Evolutionary conservation across 805 yeast genomes (phyloP).

Genomic region (Candida yuanshanica): DNA sequence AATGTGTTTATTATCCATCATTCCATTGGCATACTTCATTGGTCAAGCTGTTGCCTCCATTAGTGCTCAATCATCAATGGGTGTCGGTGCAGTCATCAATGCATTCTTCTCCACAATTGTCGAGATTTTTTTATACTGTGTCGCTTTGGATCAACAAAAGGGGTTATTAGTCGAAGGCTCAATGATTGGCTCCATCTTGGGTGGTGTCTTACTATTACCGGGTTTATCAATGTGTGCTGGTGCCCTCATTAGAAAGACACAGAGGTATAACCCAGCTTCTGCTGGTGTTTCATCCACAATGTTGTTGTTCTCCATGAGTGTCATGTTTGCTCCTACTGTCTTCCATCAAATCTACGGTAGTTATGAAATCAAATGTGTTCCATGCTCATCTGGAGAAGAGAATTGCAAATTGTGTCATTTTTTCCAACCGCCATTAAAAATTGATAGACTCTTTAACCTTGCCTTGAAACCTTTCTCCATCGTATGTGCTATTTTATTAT

Average conservation of each 20-base stretch:
- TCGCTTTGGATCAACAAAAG: constrained; percentile 79
- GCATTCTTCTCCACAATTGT: constrained; percentile 96
- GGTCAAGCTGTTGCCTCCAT: constrained; percentile 99
- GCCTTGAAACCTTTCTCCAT: constrained; percentile 80
- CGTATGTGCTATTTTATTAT: constrained; percentile 73
- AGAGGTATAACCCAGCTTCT: constrained; percentile 89
- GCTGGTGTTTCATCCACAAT: constrained; percentile 97
- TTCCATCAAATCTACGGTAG: constrained; percentile 87
- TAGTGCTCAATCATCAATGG: constrained; percentile 98
- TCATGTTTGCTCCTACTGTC: constrained; percentile 88
- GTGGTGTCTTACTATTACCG: constrained; percentile 86
- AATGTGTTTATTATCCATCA: constrained; percentile 73
- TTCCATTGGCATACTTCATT: constrained; percentile 93
- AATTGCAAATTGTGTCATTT: constrained; percentile 72
- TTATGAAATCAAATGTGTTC: constrained; percentile 67
- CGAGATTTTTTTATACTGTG: constrained; percentile 87
- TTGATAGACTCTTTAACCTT: constrained; percentile 57
- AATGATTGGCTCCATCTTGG: constrained; percentile 87
- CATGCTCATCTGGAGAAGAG: constrained; percentile 34
- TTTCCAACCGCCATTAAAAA: constrained; percentile 66
- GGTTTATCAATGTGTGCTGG: constrained; percentile 98
- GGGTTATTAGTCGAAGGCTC: constrained; percentile 93
- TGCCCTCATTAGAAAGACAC: constrained; percentile 87
- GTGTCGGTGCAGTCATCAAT: constrained; percentile 95
- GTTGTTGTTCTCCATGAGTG: constrained; percentile 84